A percentile compares a stretch with the other conserved stretches of the same genome.
Evolutionary conservation across 2,329 filamentous ascomycete genomes (phyloP).

Genomic region (Pleoardoris graminearum): DNA sequence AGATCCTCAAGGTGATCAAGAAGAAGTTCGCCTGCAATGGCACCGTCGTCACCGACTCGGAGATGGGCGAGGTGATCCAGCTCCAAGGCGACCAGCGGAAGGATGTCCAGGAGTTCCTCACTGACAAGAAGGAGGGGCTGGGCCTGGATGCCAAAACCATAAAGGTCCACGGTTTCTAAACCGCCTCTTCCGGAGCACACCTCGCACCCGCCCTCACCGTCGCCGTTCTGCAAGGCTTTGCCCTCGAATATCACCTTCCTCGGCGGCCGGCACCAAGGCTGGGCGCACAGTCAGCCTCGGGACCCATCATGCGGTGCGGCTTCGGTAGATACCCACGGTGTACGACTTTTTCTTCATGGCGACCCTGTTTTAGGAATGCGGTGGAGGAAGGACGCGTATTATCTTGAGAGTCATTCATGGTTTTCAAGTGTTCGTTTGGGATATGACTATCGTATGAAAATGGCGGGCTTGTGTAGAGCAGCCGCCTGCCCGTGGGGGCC

Average conservation of each 20-base stretch:
- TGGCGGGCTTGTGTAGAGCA: conserved; percentile 11
- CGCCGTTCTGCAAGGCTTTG: not conserved
- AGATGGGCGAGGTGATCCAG: conserved; percentile 99
- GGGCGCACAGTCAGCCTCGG: conserved; percentile 11
- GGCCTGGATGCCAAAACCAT: conserved; percentile 95
- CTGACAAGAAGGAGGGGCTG: conserved; percentile 92
- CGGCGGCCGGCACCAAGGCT: conserved; percentile 5
- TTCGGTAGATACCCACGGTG: conserved; percentile 25
- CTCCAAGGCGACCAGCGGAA: conserved; percentile 99
- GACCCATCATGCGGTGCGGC: conserved; percentile 24
- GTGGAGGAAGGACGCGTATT: conserved; percentile 10
- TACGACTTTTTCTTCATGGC: conserved; percentile 23
- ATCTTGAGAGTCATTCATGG: conserved; percentile 12
- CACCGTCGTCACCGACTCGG: conserved; percentile 92
- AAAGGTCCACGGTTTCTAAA: conserved; percentile 65
- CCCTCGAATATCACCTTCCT: not conserved
- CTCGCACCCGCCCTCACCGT: conserved; percentile 5
- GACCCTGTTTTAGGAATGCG: conserved; percentile 21
- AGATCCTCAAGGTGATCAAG: conserved; percentile 99
- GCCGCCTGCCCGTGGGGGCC: conserved; percentile 11
- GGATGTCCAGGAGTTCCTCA: conserved; percentile 96
- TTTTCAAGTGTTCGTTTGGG: conserved; percentile 1
- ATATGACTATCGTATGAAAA: conserved; percentile 11
- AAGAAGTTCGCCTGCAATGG: conserved; percentile 99
- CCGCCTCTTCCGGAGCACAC: conserved; percentile 8